Conservation (phyloP, 169 alveolate genomes). For the Plasmodium sp. region DNA sequence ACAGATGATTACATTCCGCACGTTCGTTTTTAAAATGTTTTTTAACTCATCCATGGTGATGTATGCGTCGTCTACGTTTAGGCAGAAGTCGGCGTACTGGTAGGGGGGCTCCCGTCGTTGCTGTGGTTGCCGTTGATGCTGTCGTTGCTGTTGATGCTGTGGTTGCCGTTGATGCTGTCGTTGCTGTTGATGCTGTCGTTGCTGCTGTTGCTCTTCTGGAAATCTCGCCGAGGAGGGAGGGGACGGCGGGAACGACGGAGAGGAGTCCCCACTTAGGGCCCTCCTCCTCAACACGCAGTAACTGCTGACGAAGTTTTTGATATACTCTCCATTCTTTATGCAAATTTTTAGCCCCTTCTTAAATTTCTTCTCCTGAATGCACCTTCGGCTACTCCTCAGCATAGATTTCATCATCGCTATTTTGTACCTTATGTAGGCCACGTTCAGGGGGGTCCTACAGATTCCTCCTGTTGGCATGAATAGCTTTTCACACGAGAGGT, state of each 20-base stretch:
- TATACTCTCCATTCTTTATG: constrained; percentile 12
- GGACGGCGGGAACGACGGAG: neutral
- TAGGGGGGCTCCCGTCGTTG: neutral
- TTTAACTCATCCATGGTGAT: constrained; percentile 48
- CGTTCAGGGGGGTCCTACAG: constrained; percentile 14
- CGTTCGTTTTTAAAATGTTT: constrained; percentile 23
- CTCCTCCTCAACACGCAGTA: constrained; percentile 29
- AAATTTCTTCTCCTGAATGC: constrained; percentile 47
- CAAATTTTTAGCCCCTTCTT: constrained; percentile 46
- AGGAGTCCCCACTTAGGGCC: neutral
- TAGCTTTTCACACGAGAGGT: neutral
- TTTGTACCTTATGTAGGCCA: constrained; percentile 49
- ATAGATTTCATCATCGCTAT: constrained; percentile 28
- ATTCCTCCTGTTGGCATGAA: neutral
- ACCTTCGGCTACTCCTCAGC: constrained; percentile 6
- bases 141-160: too few species aligned
- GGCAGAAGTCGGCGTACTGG: neutral
- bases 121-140: too few species aligned
- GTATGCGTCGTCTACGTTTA: neutral
- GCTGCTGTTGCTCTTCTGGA: neutral
- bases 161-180: too few species aligned
- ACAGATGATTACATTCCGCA: constrained; percentile 37
- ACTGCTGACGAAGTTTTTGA: constrained; percentile 27
- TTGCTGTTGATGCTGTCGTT: too few species aligned
- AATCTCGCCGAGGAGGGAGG: neutral